A percentile compares a stretch with the other conserved stretches of the same genome.
Evolutionary conservation across 768 basidiomycete species (phyloP).

Genomic region (Lactarius quietus): DNA sequence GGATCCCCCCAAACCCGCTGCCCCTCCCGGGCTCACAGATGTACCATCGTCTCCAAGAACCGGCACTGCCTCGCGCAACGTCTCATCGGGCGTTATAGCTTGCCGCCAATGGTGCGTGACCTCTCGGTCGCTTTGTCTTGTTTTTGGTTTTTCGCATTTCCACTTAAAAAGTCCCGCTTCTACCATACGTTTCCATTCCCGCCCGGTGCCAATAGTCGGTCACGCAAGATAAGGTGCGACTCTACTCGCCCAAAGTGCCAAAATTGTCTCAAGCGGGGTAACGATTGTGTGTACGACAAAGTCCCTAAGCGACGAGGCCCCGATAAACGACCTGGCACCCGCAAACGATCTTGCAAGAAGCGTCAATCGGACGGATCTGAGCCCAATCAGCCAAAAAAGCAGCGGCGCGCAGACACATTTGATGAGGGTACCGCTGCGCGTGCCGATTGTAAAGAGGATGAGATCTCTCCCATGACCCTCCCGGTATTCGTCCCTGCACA

Average conservation of each 20-base stretch:
- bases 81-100: conserved; percentile 72
- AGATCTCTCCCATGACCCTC: conserved; percentile 15
- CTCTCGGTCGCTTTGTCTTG: conserved; percentile 36
- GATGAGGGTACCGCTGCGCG: conserved; percentile 11
- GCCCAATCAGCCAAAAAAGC: conserved; percentile 32
- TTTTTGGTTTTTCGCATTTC: neutral
- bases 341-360: conserved; percentile 84
- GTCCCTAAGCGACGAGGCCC: conserved; percentile 81
- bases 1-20: conserved; percentile 18
- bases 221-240: conserved; percentile 83
- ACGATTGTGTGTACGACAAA: conserved; percentile 75
- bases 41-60: conserved; percentile 32
- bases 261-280: conserved; percentile 76
- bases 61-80: conserved; percentile 41
- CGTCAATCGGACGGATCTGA: conserved; percentile 53
- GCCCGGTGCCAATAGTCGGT: conserved; percentile 51
- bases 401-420: conserved; percentile 30
- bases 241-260: conserved; percentile 77
- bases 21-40: conserved; percentile 21
- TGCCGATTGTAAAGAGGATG: conserved; percentile 16
- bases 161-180: conserved; percentile 26
- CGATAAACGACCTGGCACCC: conserved; percentile 81
- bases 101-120: conserved; percentile 75
- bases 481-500: conserved; percentile 13
- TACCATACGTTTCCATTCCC: conserved; percentile 10